phyloP scores from a whole-genome alignment of 2,329 filamentous ascomycete genomes.

The Sporothrix mexicana region DNA sequence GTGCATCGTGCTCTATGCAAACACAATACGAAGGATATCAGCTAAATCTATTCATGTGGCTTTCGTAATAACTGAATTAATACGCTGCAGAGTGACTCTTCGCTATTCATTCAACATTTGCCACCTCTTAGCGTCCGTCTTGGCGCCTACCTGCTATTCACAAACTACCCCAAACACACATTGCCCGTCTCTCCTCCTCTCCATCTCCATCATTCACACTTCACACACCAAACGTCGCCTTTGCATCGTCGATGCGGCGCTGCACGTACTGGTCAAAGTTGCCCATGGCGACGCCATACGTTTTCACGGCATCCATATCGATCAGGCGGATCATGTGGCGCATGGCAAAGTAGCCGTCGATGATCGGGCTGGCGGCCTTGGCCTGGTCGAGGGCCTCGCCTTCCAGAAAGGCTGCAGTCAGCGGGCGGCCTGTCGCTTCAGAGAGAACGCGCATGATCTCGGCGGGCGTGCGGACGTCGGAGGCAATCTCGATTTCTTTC shows the following conservation, averaged over 20 bases:
- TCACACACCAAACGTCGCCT: conserved; percentile 24
- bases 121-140: no score
- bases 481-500: conserved; percentile 11
- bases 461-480: conserved; percentile 24
- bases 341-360: conserved; percentile 24
- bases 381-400: background rate
- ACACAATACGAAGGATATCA: no score
- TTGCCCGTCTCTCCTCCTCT: no score
- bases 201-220: no score
- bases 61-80: no score
- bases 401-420: conserved; percentile 2
- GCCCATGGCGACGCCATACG: conserved; percentile 14
- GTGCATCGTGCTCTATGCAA: no score
- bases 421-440: background rate
- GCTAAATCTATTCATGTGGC: no score
- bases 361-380: conserved; percentile 17
- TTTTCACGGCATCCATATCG: background rate
- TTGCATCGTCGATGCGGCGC: conserved; percentile 16
- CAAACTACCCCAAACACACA: no score
- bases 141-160: no score
- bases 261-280: conserved; percentile 13
- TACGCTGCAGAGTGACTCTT: no score
- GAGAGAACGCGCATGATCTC: background rate
- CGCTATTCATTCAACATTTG: no score
- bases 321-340: conserved; percentile 11